Base-by-base conservation (phyloP, 1,139 yeast genomes). In the Candida pseudoviswanathii region DNA sequence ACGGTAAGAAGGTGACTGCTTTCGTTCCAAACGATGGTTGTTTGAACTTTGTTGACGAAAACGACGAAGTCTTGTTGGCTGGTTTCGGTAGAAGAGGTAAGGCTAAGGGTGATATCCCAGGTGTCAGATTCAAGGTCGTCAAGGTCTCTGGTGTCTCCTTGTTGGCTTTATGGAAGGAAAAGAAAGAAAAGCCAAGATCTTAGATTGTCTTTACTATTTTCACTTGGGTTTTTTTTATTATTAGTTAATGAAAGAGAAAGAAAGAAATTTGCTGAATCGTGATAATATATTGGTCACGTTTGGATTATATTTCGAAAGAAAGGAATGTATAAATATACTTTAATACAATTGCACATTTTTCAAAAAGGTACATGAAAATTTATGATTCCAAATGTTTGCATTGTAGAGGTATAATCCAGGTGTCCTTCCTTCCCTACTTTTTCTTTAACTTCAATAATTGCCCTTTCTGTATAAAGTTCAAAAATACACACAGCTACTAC, bases 21-120 rank as follows among this genome's bases (percentile, higher is more conserved):
- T 95, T 95, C 96, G 99, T 95, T 76, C 99, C 99, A 81, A 94
- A 94, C 73, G 99, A 95, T 82, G 99, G 99, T 92, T 95, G 99
- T 87, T 84, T 92, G 80, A 94, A 94, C 94, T 94, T 87, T 69
- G 97, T 94, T 70, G 99, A 94, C 76, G 98, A 94, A 85, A 94
- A 94, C 85, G 98, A 94, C 83, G 98, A 94, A 81, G 99, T 94
- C 69, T 85, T 94, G 73, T 84, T 94, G 70, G 98, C 99, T 71
- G 99, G 99, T 86, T 95, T 95, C 90, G 99, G 99, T 89, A 91
- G 99, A 85, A 94, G 96, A 88, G 99, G 99, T 85, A 94, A 94
- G 88, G 99, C 99, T 78, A 95, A 95, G 96, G 99, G 99, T 87
- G 99, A 94, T 91, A 92, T 94, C 75, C 99, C 99, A 81, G 99